Evolutionary conservation across 2,329 filamentous ascomycete species (phyloP), one percentile per base, ranked within the genome.

Genomic region (Neoscytalidium dimidiatum): DNA sequence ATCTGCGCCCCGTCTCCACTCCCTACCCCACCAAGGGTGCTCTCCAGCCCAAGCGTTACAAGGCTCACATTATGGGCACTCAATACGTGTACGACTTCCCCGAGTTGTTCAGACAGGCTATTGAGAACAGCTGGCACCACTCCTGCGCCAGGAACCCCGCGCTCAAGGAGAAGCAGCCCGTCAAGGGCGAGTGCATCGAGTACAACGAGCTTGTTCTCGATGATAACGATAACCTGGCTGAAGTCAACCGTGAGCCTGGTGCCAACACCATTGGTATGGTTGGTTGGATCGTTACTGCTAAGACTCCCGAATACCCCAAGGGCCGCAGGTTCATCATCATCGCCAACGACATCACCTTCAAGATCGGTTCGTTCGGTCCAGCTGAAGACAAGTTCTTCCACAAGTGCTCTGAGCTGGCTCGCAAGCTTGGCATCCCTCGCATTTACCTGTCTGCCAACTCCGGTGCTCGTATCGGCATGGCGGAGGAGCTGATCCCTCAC

Each of bases 71-170:
- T 68, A 97, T 99, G 94, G 95, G 95, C 69, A 99, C 95, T 29
- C 95, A 99, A 81, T 99, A 97, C 77, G 95, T 98, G 63, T 99
- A 99, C 78, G 95, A 99, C 80, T 99, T 99, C 90, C 95, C 95
- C 31, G 95, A 99, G 85, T 89, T 99, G 56, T 99, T 99, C 91
- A 89, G 95, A 75, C 95, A 98, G 81, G 93, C 95, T 49, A 92
- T 97, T 76, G 93, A 97, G 83, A 97, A 97, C 85, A 91, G 88
- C 80, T 99, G 95, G 95, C 82, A 83, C 74, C 89, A 90, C 78
- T 88, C 89, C 64, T 85, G 91, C 69, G 88, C 89, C 77, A 89
- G 89, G 76, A 89, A 94, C 73, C 85, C 92, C 11, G 83, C 85
- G 21, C 82, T 97, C 67, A 87, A 88, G 57, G 88, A 92, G 46